Conservation (phyloP, 371 early-diverging fungal genomes). For the Mucor mucedo region DNA sequence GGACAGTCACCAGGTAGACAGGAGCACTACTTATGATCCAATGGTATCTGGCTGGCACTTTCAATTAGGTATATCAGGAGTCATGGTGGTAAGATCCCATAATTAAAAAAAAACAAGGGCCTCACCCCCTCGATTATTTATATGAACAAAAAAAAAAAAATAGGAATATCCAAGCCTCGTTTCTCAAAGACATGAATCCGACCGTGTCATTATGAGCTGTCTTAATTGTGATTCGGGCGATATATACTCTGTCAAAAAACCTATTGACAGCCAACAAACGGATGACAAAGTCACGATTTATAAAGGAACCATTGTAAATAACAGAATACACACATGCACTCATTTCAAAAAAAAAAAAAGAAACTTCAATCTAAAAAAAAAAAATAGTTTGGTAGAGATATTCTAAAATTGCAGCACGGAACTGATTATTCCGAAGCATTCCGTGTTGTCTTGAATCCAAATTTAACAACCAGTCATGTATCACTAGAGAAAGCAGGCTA, state of each 20-base stretch:
- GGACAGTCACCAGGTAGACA: constrained; percentile 36
- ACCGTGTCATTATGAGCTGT: constrained; percentile 42
- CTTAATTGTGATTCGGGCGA: constrained; percentile 38
- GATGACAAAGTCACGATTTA: constrained; percentile 31
- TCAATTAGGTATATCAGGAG: constrained; percentile 46
- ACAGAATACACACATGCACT: not conserved
- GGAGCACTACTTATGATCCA: constrained; percentile 25
- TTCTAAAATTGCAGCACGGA: constrained; percentile 23
- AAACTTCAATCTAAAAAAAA: not conserved
- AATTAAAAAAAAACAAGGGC: not conserved
- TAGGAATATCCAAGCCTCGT: constrained; percentile 22
- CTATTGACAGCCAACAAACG: constrained; percentile 5
- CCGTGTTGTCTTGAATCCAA: constrained; percentile 29
- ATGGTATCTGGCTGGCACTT: constrained; percentile 43
- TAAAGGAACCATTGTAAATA: constrained; percentile 22
- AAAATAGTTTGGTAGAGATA: constrained; percentile 27
- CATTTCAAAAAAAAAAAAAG: too few species aligned
- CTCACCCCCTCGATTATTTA: too few species aligned
- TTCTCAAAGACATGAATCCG: constrained; percentile 19
- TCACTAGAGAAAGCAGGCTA: constrained; percentile 8
- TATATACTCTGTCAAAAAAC: constrained; percentile 36
- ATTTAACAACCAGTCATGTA: constrained; percentile 11
- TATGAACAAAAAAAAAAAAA: not conserved
- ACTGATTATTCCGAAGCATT: constrained; percentile 33
- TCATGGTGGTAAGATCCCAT: constrained; percentile 34